Evolutionary conservation across 2,329 filamentous ascomycete genomes (phyloP), one percentile per base, ranked within the genome.

Genomic region (Tothia fuscella): DNA sequence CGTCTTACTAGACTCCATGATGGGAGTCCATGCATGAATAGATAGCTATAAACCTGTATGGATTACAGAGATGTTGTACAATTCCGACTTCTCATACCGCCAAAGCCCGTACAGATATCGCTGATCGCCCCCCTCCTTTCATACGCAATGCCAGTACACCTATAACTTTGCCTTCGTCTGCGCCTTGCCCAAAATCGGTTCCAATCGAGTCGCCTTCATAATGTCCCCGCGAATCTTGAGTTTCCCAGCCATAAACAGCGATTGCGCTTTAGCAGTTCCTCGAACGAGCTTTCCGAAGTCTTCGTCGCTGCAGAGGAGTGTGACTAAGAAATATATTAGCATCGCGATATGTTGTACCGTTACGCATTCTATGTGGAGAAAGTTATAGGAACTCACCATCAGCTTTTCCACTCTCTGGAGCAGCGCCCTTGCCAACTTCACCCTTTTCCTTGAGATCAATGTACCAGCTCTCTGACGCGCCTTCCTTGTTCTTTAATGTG

Each of bases 131-230:
- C 26, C n/a, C 26, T 9, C n/a, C 9, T 14, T 29, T 14, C n/a
- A 9, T 9, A 16, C 10, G 32, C 12, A 35, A 35, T 9, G 32
- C 12, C 32, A 12, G 10, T 26, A 36, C 25, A 31, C 22, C 33
- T 60, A 60, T 50, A 62, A 51, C 57, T 63, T 62, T 19, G 56
- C 52, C 43, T 50, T 48, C 14, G 48, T 75, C 72, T 85, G 71
- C 28, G 84, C 82, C 72, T 87, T 91, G 73, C 86, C 87, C 50
- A 94, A 68, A 55, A 96, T 82, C 30, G 86, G 83, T 66, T 95
- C 87, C 65, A 95, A 77, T 78, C 93, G 94, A 46, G 88, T 95
- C 28, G 91, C 83, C 76, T 95, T 95, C 89, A 96, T 96, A 47
- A 96, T 78, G 62, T 96, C 87, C 49, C 91, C 91, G 77, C 87